Percentiles rank a stretch among this genome's conserved stretches.
These are phyloP conservation scores for Lasiodiplodia hormozganensis DNA, from an alignment of 2,329 filamentous ascomycete species.

Conservation along the genomic window DNA sequence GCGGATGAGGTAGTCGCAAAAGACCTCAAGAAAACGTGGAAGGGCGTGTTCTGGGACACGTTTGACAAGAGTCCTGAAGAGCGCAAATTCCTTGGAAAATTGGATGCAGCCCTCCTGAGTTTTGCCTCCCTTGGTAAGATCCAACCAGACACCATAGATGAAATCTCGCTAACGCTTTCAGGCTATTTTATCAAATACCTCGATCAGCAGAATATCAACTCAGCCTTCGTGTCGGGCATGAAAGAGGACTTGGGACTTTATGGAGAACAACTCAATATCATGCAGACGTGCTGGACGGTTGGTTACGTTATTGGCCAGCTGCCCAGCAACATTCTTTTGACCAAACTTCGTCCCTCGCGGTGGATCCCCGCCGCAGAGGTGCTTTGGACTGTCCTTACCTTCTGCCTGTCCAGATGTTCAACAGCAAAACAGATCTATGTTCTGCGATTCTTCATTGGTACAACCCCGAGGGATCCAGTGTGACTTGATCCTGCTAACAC, in stretches of 20 bases:
- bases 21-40: constrained; percentile 17
- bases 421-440: constrained; percentile 54
- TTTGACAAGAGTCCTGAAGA: constrained; percentile 36
- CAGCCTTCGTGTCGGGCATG: constrained; percentile 45
- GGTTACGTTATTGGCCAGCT: constrained; percentile 65
- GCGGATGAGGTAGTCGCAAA: constrained; percentile 16
- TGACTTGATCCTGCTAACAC: constrained; percentile 28
- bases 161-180: constrained; percentile 31
- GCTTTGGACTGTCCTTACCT: constrained; percentile 58
- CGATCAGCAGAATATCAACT: constrained; percentile 52
- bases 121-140: constrained; percentile 53
- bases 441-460: constrained; percentile 58
- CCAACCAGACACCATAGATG: constrained; percentile 11
- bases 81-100: constrained; percentile 38
- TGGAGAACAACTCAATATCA: constrained; percentile 63
- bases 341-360: constrained; percentile 53
- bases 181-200: constrained; percentile 61
- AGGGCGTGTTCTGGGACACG: constrained; percentile 35
- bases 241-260: constrained; percentile 61
- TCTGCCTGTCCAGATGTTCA: constrained; percentile 51
- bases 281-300: constrained; percentile 64
- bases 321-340: constrained; percentile 60
- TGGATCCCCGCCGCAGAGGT: constrained; percentile 58
- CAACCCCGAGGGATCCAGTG: neutral
- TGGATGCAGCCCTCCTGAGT: constrained; percentile 51